Conservation (phyloP, 192 early-diverging fungal genomes). For the Kappamyces sp. region DNA sequence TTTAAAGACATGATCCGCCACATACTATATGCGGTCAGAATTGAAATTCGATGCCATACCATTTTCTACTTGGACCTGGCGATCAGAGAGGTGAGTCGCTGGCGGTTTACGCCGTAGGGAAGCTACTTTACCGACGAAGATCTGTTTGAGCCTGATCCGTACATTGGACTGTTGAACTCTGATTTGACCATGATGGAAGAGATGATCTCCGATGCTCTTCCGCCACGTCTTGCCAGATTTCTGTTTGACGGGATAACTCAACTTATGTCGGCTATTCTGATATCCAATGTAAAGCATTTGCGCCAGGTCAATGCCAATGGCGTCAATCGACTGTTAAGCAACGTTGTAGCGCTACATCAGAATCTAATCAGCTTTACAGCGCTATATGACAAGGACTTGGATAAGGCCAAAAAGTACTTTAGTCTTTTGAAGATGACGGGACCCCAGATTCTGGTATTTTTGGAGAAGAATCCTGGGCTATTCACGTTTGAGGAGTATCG, state of each 20-base stretch:
- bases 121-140: constrained; percentile 74
- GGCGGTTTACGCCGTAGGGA: constrained; percentile 44
- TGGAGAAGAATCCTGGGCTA: constrained; percentile 43
- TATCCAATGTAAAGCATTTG: constrained; percentile 62
- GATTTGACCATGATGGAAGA: constrained; percentile 76
- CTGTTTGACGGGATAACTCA: constrained; percentile 77
- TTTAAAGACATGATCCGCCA: constrained; percentile 72
- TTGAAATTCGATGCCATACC: constrained; percentile 79
- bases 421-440: constrained; percentile 59
- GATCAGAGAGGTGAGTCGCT: constrained; percentile 63
- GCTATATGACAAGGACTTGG: constrained; percentile 61
- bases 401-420: constrained; percentile 66
- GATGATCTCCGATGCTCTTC: constrained; percentile 54
- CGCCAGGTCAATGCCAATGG: constrained; percentile 61
- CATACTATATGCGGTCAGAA: constrained; percentile 72
- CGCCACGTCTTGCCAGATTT: constrained; percentile 47
- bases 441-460: constrained; percentile 44
- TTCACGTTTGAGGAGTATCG: constrained; percentile 82
- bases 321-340: constrained; percentile 71
- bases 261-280: constrained; percentile 65
- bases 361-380: constrained; percentile 74
- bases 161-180: constrained; percentile 74
- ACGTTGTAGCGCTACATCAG: constrained; percentile 81
- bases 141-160: constrained; percentile 78
- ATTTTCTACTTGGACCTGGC: constrained; percentile 86